Evolutionary conservation across 139 green algal genomes (phyloP), one percentile per base, ranked within the genome.

Genomic region (Closterium sp.): DNA sequence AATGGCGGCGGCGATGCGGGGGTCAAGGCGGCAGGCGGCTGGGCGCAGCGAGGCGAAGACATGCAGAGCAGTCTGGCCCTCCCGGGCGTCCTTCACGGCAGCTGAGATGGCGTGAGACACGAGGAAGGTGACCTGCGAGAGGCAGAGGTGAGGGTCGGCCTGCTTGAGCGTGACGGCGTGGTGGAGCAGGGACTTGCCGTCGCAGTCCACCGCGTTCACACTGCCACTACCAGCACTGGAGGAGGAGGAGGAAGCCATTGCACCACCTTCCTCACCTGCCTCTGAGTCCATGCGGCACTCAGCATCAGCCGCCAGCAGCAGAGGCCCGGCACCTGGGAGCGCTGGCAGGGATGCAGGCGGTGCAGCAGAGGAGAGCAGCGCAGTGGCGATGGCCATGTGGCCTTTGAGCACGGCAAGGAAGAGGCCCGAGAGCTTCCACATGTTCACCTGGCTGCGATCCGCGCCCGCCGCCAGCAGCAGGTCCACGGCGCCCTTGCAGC

Each of bases 401-500:
- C 43, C 43, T 9, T 69, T 69, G 43, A 69, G 43, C 5, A 69
- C 43, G 0, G 43, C 43, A 12, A 69, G 43, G 3, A 69, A 69
- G 12, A 69, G 43, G 12, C 43, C 43, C 9, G 43, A 69, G 12
- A 69, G 43, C 43, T 69, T 69, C 43, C 43, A 69, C 43, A 69
- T 69, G 43, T 69, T 69, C 12, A 69, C 12, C 43, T 16, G 43
- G 12, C 23, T 16, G 3, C 7, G 43, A 2, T 69, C 43, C 43
- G 43, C 43, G 23, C 43, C 43, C 9, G 43, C 43, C 3, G 43
- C 84, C 4, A 95, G 32, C 7, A 94, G 90, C 5, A 94, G 86
- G 87, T 94, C 33, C 31, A 93, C 81, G 12, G 81, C 34, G 66
- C 91, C 91, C 84, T 86, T 91, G 55, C 86, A 38, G 8, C 93